phyloP scores from a whole-genome alignment of 441 rosid genomes.

The Corymbia calophylla region DNA sequence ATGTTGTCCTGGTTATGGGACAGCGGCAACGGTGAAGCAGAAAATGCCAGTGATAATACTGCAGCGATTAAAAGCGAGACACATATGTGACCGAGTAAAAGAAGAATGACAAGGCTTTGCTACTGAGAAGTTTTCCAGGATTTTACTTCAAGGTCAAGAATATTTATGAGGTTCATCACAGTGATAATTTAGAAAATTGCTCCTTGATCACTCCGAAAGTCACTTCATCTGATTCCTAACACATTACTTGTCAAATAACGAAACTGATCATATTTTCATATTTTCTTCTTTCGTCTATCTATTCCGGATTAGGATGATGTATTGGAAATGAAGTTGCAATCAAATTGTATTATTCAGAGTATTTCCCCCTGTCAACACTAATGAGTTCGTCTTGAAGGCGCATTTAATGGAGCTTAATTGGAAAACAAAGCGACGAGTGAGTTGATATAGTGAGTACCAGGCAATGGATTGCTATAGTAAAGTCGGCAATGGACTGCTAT shows the following conservation, averaged over 20 bases:
- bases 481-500: neutral
- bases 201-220: neutral
- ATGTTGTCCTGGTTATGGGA: neutral
- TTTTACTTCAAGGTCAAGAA: neutral
- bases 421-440: neutral
- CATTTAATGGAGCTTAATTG: neutral
- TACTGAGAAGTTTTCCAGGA: neutral
- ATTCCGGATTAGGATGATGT: neutral
- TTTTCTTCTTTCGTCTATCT: neutral
- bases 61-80: neutral
- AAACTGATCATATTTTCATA: neutral
- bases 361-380: neutral
- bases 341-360: neutral
- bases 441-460: neutral
- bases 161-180: neutral
- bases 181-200: neutral
- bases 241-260: neutral
- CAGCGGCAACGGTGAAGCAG: neutral
- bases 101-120: neutral
- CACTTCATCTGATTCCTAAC: neutral
- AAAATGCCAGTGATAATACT: neutral
- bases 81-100: neutral
- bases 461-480: neutral
- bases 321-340: neutral
- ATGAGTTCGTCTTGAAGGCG: neutral